phyloP scores from a whole-genome alignment of 176 grass and related monocot species.

The Stipa capillata region DNA sequence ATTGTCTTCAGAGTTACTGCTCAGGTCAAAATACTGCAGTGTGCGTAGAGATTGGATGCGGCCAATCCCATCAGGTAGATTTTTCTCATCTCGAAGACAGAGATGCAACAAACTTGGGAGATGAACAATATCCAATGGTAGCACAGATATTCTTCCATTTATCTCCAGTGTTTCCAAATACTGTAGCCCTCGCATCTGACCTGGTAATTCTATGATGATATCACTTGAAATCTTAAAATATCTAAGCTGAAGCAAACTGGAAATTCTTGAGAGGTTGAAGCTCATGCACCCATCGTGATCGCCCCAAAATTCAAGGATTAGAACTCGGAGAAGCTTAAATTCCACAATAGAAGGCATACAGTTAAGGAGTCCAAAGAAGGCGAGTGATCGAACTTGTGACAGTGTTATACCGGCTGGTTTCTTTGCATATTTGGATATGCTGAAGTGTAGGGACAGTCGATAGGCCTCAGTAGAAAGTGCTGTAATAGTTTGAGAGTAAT shows the following conservation, averaged over 20 bases:
- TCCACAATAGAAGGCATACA: neutral
- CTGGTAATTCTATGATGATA: neutral
- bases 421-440: neutral
- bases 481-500: neutral
- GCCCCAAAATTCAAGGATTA: neutral
- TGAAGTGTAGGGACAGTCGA: neutral
- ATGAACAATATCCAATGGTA: neutral
- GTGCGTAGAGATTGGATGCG: neutral
- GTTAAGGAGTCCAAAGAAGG: neutral
- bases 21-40: neutral
- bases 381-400: neutral
- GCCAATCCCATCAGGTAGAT: neutral
- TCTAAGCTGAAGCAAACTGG: neutral
- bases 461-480: too few species aligned
- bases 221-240: neutral
- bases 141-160: neutral
- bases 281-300: neutral
- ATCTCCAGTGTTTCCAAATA: neutral
- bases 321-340: neutral
- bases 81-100: neutral
- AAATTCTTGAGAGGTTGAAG: neutral
- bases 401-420: neutral
- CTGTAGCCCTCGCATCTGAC: neutral
- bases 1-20: neutral
- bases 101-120: neutral